A percentile compares a stretch with the other conserved stretches of the same genome.
phyloP scores from a whole-genome alignment of 2,329 filamentous ascomycete species.

The Aspergillus latus region DNA sequence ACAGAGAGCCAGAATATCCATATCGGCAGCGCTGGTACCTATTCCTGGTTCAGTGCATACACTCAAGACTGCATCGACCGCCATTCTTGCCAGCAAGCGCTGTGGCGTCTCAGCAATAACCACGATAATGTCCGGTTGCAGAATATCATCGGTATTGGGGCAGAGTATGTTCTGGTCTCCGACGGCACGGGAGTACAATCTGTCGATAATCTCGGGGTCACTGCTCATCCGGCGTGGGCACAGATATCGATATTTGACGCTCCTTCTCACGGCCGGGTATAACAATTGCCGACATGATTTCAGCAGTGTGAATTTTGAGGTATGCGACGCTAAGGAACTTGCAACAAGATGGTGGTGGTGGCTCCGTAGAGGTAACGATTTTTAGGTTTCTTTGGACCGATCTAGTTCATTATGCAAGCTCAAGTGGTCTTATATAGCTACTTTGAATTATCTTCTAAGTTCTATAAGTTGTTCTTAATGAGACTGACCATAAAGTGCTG shows the following conservation, averaged over 20 bases:
- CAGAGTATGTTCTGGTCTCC: constrained; percentile 6
- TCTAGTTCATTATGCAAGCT: too few species aligned
- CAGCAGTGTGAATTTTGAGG: neutral
- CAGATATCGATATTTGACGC: constrained; percentile 11
- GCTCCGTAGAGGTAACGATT: neutral
- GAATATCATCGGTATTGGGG: constrained; percentile 11
- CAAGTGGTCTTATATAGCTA: too few species aligned
- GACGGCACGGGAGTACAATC: neutral
- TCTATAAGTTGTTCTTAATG: too few species aligned
- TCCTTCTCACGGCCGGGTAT: neutral
- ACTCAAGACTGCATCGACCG: constrained; percentile 12
- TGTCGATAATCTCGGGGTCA: constrained; percentile 5
- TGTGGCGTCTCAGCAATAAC: constrained; percentile 7
- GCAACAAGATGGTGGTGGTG: neutral
- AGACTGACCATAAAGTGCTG: too few species aligned
- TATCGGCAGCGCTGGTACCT: constrained; percentile 6
- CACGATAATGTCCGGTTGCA: constrained; percentile 9
- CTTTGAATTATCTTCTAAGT: too few species aligned
- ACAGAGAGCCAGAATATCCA: constrained; percentile 8
- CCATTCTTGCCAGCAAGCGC: constrained; percentile 3
- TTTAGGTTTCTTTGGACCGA: neutral
- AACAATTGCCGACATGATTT: neutral
- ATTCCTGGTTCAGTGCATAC: constrained; percentile 13
- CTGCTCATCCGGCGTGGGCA: constrained; percentile 7
- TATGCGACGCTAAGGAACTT: neutral